Evolutionary conservation across 768 basidiomycete species (phyloP).

Genomic region (Podaxis carcinomalis): DNA sequence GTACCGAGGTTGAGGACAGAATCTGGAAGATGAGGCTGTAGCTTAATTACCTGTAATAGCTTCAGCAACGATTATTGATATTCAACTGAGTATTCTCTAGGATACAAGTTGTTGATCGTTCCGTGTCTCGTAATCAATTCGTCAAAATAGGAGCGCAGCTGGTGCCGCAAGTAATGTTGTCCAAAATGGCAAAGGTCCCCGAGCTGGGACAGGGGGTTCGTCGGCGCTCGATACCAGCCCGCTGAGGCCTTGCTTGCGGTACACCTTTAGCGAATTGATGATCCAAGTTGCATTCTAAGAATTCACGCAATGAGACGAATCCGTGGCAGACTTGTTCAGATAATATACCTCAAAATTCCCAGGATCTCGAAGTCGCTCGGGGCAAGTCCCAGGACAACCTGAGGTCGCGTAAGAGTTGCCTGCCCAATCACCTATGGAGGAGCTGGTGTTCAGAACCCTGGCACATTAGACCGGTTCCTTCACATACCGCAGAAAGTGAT

Average conservation of each 20-base stretch:
- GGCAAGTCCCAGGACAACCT: conserved; percentile 72
- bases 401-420: conserved; percentile 75
- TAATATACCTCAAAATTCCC: conserved; percentile 62
- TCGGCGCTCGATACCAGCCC: conserved; percentile 12
- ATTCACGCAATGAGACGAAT: neutral
- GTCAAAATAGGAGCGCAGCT: conserved; percentile 1
- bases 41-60: conserved; percentile 6
- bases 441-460: neutral
- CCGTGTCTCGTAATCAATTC: neutral
- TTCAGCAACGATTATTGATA: neutral
- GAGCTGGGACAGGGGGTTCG: neutral
- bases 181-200: neutral
- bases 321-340: conserved; percentile 3
- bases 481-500: conserved; percentile 76
- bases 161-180: neutral
- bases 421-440: conserved; percentile 68
- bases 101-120: neutral
- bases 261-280: conserved; percentile 77
- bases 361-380: conserved; percentile 59
- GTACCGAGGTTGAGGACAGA: conserved; percentile 33
- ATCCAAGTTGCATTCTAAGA: conserved; percentile 74
- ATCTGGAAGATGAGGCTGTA: conserved; percentile 60
- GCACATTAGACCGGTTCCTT: neutral
- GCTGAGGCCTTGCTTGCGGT: conserved; percentile 49
- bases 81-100: neutral